Evolutionary conservation across 1,284 basidiomycete species (phyloP), one percentile per base, ranked within the genome.

Genomic region (Inonotus obliquus): DNA sequence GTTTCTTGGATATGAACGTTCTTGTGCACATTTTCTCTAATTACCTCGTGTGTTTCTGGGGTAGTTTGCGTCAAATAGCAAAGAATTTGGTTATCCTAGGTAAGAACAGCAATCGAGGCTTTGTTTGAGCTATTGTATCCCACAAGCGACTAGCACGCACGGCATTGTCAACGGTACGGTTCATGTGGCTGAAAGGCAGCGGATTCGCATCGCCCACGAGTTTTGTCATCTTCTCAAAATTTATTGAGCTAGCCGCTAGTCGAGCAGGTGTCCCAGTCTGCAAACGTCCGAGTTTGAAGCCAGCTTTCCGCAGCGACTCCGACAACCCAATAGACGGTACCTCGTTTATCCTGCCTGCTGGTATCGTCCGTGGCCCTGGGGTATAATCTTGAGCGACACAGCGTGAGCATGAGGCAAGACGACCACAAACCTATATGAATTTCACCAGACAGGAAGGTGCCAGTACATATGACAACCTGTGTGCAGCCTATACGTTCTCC

Each of bases 261-360:
- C 94, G 79, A 1, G 94, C 91, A 14, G 94, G 94, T 0, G 94
- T 96, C 2, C 94, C 94, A 0, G 94, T 96, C 76, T 96, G 93
- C 57, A 96, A 77, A 9, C 94, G 82, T 1, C 88, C 87, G 2
- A 96, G 84, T 66, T 82, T 80, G 73, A 96, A 94, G 0, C 92
- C 91, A 6, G 91, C 91, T 5, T 78, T 72, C 4, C 79, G 76
- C 4, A 96, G 81, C 2, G 91, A 92, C 1, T 80, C 81, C 4
- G 92, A 94, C 4, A 96, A 79, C 0, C 88, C 89, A 32, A 82
- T 72, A 1, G 90, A 88, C 0, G 91, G 87, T 17, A 83, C 80
- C 63, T 94, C 91, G 56, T 84, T 80, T 66, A 94, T 81, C 39
- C 93, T 79, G n/a, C 94, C 94, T 2, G 93, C 92, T 5, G 92